phyloP scores from a whole-genome alignment of 2,329 filamentous ascomycete species.

The Lachnellula hyalina region DNA sequence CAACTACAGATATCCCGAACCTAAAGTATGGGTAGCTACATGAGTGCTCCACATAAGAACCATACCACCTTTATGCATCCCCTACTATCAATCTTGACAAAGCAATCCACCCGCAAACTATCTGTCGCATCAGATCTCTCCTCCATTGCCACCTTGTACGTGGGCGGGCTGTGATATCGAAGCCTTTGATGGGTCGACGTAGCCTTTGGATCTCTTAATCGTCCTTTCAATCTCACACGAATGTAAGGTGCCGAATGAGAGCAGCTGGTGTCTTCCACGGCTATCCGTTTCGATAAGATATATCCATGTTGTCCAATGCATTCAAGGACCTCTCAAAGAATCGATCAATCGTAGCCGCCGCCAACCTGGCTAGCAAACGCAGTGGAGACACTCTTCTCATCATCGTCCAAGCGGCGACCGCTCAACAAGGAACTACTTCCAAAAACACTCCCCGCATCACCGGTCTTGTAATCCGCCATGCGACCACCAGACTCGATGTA shows the following conservation, averaged over 20 bases:
- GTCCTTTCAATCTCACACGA: background rate
- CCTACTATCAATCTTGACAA: constrained; percentile 5
- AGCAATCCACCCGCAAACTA: constrained; percentile 7
- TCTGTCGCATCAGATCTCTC: constrained; percentile 3
- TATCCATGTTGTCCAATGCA: constrained; percentile 3
- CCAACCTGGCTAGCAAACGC: constrained; percentile 95
- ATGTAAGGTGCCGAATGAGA: constrained; percentile 1
- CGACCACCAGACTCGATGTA: constrained; percentile 85
- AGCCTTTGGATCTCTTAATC: background rate
- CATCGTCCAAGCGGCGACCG: constrained; percentile 64
- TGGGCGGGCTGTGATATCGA: constrained; percentile 8
- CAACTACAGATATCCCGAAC: background rate
- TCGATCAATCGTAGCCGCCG: constrained; percentile 34
- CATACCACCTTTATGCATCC: constrained; percentile 2
- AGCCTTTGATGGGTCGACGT: background rate
- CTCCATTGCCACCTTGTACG: background rate
- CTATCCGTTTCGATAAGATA: constrained; percentile 7
- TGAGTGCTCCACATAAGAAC: background rate
- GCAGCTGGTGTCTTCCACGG: constrained; percentile 3
- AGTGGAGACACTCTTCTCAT: constrained; percentile 92
- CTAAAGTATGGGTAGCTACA: background rate
- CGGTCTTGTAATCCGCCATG: constrained; percentile 47
- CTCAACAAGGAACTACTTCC: constrained; percentile 48
- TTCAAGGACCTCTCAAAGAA: constrained; percentile 2
- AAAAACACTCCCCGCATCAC: constrained; percentile 60